Percentiles rank a stretch among this genome's conserved stretches.
Evolutionary conservation across 352 stramenopile species (phyloP).

Genomic region (Globisporangium spiculum): DNA sequence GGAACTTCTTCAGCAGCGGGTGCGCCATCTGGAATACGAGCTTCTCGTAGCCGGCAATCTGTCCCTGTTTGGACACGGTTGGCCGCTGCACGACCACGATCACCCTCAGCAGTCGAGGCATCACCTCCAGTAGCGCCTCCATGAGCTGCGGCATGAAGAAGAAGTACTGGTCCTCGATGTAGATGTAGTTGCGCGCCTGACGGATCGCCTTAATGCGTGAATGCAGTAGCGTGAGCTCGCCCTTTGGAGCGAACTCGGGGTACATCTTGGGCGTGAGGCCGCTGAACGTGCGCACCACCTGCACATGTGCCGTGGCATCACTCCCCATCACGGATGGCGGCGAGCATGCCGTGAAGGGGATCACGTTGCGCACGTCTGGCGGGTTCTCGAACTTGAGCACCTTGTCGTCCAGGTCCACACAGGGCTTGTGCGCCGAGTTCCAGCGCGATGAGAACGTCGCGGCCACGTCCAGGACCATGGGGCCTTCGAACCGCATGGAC

Average conservation of each 20-base stretch:
- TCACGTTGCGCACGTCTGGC: constrained; percentile 17
- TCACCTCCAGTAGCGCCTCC: constrained; percentile 36
- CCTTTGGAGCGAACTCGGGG: constrained; percentile 39
- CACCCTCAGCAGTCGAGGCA: constrained; percentile 43
- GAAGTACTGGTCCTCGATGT: constrained; percentile 76
- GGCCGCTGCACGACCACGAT: constrained; percentile 52
- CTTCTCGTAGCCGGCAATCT: constrained; percentile 56
- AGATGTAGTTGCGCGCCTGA: constrained; percentile 59
- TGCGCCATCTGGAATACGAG: constrained; percentile 61
- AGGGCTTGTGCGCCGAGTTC: constrained; percentile 41
- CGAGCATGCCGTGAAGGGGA: background rate
- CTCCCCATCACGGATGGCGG: background rate
- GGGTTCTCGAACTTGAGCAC: constrained; percentile 55
- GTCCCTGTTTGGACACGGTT: constrained; percentile 25
- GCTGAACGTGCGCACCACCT: constrained; percentile 61
- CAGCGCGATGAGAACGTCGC: constrained; percentile 64
- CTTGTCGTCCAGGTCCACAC: constrained; percentile 34
- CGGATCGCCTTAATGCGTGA: constrained; percentile 54
- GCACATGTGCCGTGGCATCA: constrained; percentile 24
- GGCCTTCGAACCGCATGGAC: constrained; percentile 41
- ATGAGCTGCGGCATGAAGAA: constrained; percentile 59
- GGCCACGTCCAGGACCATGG: constrained; percentile 51
- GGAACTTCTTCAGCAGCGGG: constrained; percentile 47
- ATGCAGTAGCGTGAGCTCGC: constrained; percentile 53
- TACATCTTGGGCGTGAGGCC: constrained; percentile 33